Percentiles rank a stretch among this genome's conserved stretches.
Evolutionary conservation across 805 yeast species (phyloP).

Genomic region (Candida nitratophila): DNA sequence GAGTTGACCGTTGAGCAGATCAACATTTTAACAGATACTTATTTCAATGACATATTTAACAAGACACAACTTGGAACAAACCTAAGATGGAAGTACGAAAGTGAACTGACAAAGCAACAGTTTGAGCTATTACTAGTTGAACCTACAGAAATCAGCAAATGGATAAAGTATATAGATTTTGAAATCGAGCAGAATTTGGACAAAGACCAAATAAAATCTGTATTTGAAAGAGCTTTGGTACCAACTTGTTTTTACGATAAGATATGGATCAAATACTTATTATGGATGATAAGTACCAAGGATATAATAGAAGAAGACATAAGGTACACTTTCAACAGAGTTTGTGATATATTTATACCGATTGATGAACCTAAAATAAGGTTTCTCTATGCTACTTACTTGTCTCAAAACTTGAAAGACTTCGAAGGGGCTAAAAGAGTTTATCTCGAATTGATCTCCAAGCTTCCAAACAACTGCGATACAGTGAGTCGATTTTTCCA

Average conservation of each 20-base stretch:
- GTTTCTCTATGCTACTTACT: conserved; percentile 23
- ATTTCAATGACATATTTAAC: conserved; percentile 35
- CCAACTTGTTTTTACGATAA: conserved; percentile 55
- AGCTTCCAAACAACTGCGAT: conserved; percentile 7
- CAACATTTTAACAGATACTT: conserved; percentile 30
- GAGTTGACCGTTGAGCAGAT: conserved; percentile 19
- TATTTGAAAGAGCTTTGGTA: conserved; percentile 69
- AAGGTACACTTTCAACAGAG: conserved; percentile 40
- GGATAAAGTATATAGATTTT: conserved; percentile 59
- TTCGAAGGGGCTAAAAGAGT: conserved; percentile 14
- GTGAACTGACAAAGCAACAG: conserved; percentile 46
- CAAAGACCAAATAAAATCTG: conserved; percentile 28
- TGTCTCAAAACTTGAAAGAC: conserved; percentile 13
- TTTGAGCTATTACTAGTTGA: conserved; percentile 46
- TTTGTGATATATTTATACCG: conserved; percentile 33
- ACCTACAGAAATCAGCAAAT: conserved; percentile 37
- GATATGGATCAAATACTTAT: conserved; percentile 64
- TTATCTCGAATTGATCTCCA: conserved; percentile 10
- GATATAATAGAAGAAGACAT: conserved; percentile 28
- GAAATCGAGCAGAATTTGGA: conserved; percentile 12
- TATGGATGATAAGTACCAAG: conserved; percentile 38
- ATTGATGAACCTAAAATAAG: conserved; percentile 16
- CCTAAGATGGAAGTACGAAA: conserved; percentile 67
- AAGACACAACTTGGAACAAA: conserved; percentile 46
- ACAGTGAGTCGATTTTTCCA: conserved; percentile 12